Conservation (phyloP, 257 asterid genomes). For the Plantago ovata region DNA sequence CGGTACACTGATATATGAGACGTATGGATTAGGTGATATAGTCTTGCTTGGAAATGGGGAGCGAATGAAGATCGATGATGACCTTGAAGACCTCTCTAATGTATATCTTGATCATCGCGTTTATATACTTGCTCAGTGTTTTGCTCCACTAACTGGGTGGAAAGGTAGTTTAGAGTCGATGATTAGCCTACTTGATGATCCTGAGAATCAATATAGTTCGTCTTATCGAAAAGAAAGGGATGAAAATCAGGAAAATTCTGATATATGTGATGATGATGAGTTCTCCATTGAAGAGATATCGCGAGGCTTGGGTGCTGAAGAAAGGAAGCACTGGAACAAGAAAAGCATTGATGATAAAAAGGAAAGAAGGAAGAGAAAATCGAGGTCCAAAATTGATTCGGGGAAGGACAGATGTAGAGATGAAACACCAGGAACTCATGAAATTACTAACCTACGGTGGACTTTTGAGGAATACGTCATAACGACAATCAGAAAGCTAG, state of each 20-base stretch:
- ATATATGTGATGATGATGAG: slow-evolving; percentile 6
- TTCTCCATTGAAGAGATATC: slow-evolving; percentile 1
- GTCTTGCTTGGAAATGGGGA: slow-evolving; percentile 56
- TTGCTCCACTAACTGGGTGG: slow-evolving; percentile 53
- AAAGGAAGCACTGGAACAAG: slow-evolving; percentile 28
- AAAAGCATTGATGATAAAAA: slow-evolving; percentile 23
- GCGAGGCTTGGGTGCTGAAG: neutral
- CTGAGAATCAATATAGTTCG: slow-evolving; percentile 27
- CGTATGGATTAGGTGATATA: slow-evolving; percentile 69
- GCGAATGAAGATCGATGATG: slow-evolving; percentile 59
- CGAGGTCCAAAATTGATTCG: neutral
- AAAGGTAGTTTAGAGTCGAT: slow-evolving; percentile 27
- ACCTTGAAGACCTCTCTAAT: slow-evolving; percentile 44
- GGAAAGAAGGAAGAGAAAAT: slow-evolving; percentile 26
- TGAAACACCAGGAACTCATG: neutral
- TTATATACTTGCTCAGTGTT: slow-evolving; percentile 30
- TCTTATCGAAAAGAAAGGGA: slow-evolving; percentile 23
- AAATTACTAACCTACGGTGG: slow-evolving; percentile 2
- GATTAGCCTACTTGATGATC: slow-evolving; percentile 32
- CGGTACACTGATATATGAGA: slow-evolving; percentile 16
- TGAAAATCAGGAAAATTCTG: slow-evolving; percentile 4
- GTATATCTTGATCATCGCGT: slow-evolving; percentile 60
- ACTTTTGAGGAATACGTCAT: slow-evolving; percentile 52
- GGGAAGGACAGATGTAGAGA: slow-evolving; percentile 12
- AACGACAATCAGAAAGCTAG: slow-evolving; percentile 11